phyloP scores from a whole-genome alignment of 2,329 filamentous ascomycete genomes.

The Cytospora mali region DNA sequence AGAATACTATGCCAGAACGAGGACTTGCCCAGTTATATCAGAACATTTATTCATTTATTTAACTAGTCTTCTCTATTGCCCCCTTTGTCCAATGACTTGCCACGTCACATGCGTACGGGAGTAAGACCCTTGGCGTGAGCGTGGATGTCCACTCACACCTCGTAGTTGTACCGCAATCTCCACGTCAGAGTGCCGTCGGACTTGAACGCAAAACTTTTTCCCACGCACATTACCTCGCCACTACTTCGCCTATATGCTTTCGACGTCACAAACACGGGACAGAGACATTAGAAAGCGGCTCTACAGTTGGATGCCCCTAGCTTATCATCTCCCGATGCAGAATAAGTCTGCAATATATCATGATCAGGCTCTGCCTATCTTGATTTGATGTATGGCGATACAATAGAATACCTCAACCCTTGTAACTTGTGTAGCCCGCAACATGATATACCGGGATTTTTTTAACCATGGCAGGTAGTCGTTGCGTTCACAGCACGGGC shows the following conservation, averaged over 20 bases:
- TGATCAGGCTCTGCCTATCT: too few species aligned
- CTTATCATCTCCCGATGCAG: too few species aligned
- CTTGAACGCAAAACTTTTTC: not conserved
- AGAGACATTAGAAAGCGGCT: not conserved
- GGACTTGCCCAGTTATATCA: not conserved
- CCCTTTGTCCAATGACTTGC: not conserved
- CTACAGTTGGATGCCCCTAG: too few species aligned
- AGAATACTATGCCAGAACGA: not conserved
- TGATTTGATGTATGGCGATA: too few species aligned
- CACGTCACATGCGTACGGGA: not conserved
- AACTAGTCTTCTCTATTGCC: not conserved
- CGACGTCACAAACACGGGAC: not conserved
- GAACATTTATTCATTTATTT: not conserved
- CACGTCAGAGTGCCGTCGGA: slow-evolving; percentile 10
- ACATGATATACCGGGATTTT: too few species aligned
- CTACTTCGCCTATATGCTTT: not conserved
- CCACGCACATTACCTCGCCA: not conserved
- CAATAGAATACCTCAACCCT: too few species aligned
- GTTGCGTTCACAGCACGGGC: too few species aligned
- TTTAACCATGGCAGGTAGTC: too few species aligned
- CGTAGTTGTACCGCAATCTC: slow-evolving; percentile 3
- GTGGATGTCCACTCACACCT: not conserved
- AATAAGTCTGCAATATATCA: too few species aligned
- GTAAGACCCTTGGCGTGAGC: not conserved
- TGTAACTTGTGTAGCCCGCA: too few species aligned